These are phyloP conservation scores for Colletotrichum sp. DNA, from an alignment of 2,329 filamentous ascomycete species.

Conservation along the genomic window DNA sequence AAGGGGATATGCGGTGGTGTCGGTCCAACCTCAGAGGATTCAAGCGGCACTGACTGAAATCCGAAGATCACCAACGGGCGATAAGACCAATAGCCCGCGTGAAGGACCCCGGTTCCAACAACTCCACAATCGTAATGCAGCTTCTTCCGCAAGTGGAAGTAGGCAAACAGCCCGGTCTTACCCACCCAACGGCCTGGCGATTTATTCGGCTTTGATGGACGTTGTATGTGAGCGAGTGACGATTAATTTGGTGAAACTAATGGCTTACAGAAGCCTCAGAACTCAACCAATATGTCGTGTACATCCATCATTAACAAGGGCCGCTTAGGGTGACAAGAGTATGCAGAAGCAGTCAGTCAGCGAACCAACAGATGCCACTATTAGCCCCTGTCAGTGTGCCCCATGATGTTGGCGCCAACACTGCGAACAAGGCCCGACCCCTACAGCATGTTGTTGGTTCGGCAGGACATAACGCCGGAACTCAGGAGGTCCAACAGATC, in stretches of 20 bases:
- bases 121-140: background rate
- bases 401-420: background rate
- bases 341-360: background rate
- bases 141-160: background rate
- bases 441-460: background rate
- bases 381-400: background rate
- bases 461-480: background rate
- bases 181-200: background rate
- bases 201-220: background rate
- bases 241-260: background rate
- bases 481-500: background rate
- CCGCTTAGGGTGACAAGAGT: background rate
- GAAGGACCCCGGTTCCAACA: background rate
- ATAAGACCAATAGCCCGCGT: background rate
- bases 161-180: background rate
- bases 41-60: background rate
- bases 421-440: background rate
- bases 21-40: background rate
- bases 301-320: background rate
- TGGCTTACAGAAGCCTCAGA: background rate
- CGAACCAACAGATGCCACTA: background rate
- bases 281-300: background rate
- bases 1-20: background rate
- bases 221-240: background rate
- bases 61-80: background rate